Evolutionary conservation across 352 stramenopile species (phyloP).

Genomic region (Globisporangium uncinulatum): DNA sequence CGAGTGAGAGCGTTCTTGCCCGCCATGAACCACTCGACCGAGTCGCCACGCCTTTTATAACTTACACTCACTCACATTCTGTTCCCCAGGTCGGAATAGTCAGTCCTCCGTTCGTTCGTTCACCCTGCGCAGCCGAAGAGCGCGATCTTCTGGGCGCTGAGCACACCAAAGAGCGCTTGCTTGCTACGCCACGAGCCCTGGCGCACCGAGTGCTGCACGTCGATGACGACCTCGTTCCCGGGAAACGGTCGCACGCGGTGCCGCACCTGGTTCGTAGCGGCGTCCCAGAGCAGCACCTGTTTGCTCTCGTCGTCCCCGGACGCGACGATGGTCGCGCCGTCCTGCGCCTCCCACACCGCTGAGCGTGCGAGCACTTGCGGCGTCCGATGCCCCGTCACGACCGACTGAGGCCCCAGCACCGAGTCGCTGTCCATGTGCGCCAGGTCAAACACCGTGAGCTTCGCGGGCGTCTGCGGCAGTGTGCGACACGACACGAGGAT

Average conservation of each 20-base stretch:
- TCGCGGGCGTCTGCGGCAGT: conserved; percentile 13
- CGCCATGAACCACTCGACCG: too few species aligned
- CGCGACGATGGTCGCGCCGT: conserved; percentile 10
- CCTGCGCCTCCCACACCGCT: conserved; percentile 25
- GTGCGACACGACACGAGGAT: conserved; percentile 41
- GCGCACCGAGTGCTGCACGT: conserved; percentile 30
- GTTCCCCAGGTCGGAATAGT: too few species aligned
- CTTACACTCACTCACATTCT: too few species aligned
- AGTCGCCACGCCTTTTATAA: too few species aligned
- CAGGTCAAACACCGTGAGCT: conserved; percentile 44
- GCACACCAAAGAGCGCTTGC: conserved; percentile 26
- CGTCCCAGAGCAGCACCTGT: conserved; percentile 20
- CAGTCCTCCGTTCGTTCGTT: neutral
- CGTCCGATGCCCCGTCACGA: conserved; percentile 34
- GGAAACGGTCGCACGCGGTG: conserved; percentile 11
- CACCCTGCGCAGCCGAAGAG: conserved; percentile 12
- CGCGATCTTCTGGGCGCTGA: conserved; percentile 24
- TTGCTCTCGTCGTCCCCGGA: conserved; percentile 20
- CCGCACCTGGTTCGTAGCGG: conserved; percentile 8
- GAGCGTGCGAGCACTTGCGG: conserved; percentile 38
- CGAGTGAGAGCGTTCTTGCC: too few species aligned
- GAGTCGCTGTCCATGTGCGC: conserved; percentile 2
- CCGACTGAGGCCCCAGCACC: conserved; percentile 13
- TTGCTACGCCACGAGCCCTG: conserved; percentile 20
- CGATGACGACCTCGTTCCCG: conserved; percentile 10